Evolutionary conservation across 139 green algal genomes (phyloP).

Genomic region (Tetraselmis chui): DNA sequence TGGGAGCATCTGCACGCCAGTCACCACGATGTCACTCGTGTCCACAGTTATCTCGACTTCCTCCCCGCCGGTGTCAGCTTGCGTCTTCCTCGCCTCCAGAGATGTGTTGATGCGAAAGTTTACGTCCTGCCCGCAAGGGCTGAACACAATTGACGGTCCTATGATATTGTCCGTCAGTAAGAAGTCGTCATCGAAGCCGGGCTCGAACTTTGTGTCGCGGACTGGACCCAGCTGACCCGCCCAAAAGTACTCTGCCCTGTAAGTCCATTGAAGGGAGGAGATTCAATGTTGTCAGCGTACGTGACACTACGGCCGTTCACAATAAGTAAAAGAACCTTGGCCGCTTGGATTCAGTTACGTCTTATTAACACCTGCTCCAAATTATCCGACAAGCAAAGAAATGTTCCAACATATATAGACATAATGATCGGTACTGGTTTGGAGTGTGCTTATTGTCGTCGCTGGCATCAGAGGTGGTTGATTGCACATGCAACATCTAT

Average conservation of each 20-base stretch:
- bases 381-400: no score
- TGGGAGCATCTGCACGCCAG: neutral
- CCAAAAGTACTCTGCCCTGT: neutral
- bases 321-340: no score
- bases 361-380: no score
- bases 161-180: neutral
- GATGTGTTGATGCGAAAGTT: neutral
- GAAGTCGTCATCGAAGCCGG: neutral
- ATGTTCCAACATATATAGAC: no score
- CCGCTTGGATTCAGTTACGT: no score
- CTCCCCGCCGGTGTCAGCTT: neutral
- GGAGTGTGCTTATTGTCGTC: no score
- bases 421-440: no score
- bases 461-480: no score
- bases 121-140: neutral
- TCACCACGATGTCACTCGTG: neutral
- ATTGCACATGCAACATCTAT: no score
- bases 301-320: no score
- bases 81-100: neutral
- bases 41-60: neutral
- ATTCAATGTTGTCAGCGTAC: no score
- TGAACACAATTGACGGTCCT: neutral
- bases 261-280: no score
- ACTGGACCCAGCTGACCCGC: neutral
- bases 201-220: neutral